These are phyloP conservation scores for Podila epicladia DNA, from an alignment of 192 early-diverging fungal genomes.

Conservation along the genomic window DNA sequence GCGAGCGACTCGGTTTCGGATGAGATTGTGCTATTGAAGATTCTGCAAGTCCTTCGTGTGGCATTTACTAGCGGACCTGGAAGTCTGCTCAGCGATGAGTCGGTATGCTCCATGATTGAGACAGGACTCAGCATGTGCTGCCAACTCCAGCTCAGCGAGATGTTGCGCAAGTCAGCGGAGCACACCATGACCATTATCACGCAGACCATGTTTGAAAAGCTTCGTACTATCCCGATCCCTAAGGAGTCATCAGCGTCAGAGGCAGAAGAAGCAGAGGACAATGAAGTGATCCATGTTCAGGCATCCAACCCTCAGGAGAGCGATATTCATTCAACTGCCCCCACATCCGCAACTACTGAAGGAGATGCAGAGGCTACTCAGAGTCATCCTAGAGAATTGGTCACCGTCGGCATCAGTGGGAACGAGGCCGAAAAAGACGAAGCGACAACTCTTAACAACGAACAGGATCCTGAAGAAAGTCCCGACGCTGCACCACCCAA, in stretches of 20 bases:
- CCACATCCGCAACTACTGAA: conserved; percentile 19
- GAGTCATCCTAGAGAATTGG: conserved; percentile 9
- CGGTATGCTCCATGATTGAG: conserved; percentile 97
- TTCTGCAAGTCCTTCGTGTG: conserved; percentile 83
- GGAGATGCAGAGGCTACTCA: conserved; percentile 30
- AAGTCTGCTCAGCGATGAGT: conserved; percentile 82
- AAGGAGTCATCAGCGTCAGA: conserved; percentile 5
- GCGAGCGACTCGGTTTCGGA: conserved; percentile 93
- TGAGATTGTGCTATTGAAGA: conserved; percentile 92
- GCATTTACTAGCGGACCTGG: conserved; percentile 80
- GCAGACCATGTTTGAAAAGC: conserved; percentile 79
- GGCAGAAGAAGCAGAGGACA: conserved; percentile 18
- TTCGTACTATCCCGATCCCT: conserved; percentile 29
- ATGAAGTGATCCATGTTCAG: conserved; percentile 37
- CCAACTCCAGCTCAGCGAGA: conserved; percentile 88
- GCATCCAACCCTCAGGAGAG: conserved; percentile 17
- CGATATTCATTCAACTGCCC: conserved; percentile 34
- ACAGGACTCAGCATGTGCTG: conserved; percentile 97
- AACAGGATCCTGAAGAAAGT: neutral
- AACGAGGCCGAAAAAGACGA: conserved; percentile 20
- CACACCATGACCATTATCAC: conserved; percentile 81
- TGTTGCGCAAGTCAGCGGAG: conserved; percentile 79
- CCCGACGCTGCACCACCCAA: conserved; percentile 43
- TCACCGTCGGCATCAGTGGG: neutral
- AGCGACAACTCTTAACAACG: conserved; percentile 14